Base-by-base conservation (phyloP, 2,329 filamentous ascomycete genomes). In the Cladosporium austrohemisphaericum region DNA sequence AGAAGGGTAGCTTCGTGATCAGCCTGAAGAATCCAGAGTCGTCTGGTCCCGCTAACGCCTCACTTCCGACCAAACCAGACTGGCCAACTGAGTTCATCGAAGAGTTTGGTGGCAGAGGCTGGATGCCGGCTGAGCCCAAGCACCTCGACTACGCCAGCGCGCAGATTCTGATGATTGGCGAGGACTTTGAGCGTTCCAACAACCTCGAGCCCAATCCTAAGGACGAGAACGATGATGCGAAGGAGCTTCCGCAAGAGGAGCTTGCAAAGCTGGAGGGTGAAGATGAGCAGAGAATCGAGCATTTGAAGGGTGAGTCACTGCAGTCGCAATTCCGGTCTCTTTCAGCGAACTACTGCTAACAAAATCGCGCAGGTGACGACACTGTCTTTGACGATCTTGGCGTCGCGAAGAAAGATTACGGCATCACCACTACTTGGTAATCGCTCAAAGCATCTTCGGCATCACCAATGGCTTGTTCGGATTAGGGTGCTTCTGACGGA, bases 11-110 rank as follows among this genome's bases (percentile, higher is more conserved):
- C 65, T 95, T 90, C 67, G 78, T 92, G 45, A 68, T 92, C 45
- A 88, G 83, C 56, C 82, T 86, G 23, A 89, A 90, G 70, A 95
- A 94, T 58, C 90, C 90, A 0, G 75, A 84, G 49, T 81, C 77
- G 28, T 76, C 81, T 2, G 81, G 83, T 0, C 87, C 88, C 0
- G 73, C 78, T 2, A 79, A 79, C 52, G 79, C 81, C 1, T 75
- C 73, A 37, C 71, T 94, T 1, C 80, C 81, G 0, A 71, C 87
- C 52, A 75, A 71, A 0, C 81, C 89, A 0, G 79, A 85, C 3
- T 95, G 84, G 66, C 80, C 88, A 0, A 73, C 87, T 53, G 77
- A 86, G 76, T 87, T 93, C 18, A 74, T 82, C 23, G 77, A 88
- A 2, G 85, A 87, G 53, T 95, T 95, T 60, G 72, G 77, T 13